These are phyloP conservation scores for Larix kaempferi DNA, from an alignment of 75 land plant genomes.

Conservation along the genomic window DNA sequence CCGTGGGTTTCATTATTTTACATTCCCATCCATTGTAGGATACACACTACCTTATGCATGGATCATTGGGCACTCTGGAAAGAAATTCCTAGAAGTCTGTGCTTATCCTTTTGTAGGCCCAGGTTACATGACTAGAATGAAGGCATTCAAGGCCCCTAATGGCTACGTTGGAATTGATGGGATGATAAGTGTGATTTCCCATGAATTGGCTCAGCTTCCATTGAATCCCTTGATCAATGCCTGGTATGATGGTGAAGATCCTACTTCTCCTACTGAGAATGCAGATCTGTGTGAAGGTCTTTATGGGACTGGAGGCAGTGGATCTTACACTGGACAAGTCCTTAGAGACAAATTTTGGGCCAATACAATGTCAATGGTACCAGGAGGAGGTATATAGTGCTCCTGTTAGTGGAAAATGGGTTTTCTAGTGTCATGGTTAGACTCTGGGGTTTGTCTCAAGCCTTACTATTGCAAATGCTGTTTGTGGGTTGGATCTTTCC, in stretches of 20 bases:
- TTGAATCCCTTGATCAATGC: slow-evolving; percentile 79
- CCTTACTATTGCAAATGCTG: no score
- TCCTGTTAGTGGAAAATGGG: no score
- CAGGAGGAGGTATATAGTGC: slow-evolving; percentile 30
- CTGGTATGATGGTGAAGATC: slow-evolving; percentile 81
- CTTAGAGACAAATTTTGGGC: slow-evolving; percentile 37
- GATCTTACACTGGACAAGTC: slow-evolving; percentile 67
- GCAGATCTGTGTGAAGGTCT: slow-evolving; percentile 77
- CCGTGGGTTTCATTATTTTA: slow-evolving; percentile 89
- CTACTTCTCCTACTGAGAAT: slow-evolving; percentile 78
- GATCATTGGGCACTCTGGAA: slow-evolving; percentile 74
- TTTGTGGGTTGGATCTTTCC: no score
- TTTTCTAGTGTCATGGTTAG: no score
- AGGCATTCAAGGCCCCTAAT: slow-evolving; percentile 56
- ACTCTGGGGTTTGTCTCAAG: no score
- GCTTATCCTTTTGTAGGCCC: slow-evolving; percentile 82
- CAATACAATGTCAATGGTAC: slow-evolving; percentile 50
- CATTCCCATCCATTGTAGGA: slow-evolving; percentile 79
- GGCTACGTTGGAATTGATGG: slow-evolving; percentile 76
- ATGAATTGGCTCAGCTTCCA: slow-evolving; percentile 71
- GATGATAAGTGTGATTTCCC: slow-evolving; percentile 86
- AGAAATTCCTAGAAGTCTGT: slow-evolving; percentile 71
- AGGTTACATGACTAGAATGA: slow-evolving; percentile 11
- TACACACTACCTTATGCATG: slow-evolving; percentile 85
- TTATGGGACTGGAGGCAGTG: slow-evolving; percentile 78